These are phyloP conservation scores for Populus pruinosa DNA, from an alignment of 345 rosid genomes.

Conservation along the genomic window DNA sequence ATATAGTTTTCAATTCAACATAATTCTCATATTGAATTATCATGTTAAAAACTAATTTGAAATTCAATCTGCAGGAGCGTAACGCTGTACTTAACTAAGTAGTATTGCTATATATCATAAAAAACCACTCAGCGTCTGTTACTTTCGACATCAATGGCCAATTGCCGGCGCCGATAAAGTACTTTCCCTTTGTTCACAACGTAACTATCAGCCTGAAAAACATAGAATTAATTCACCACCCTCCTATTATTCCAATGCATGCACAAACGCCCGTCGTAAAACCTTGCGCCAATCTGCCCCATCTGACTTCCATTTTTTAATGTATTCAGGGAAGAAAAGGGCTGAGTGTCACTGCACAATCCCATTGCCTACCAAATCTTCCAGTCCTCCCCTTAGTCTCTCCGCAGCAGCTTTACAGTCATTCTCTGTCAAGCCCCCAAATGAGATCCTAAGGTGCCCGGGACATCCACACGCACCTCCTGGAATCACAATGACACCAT, in stretches of 20 bases:
- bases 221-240: background rate
- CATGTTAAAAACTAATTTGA: too few relatives aligned
- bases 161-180: too few relatives aligned
- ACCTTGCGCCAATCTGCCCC: background rate
- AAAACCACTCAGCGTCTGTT: too few relatives aligned
- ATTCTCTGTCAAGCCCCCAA: constrained; percentile 70
- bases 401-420: constrained; percentile 64
- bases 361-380: constrained; percentile 59
- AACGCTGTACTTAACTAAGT: too few relatives aligned
- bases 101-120: too few relatives aligned
- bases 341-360: constrained; percentile 30
- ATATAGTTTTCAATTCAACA: too few relatives aligned
- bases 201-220: background rate
- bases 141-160: background rate
- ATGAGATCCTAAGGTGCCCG: constrained; percentile 68
- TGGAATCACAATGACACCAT: constrained; percentile 78
- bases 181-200: background rate
- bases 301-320: background rate
- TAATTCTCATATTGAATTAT: too few relatives aligned
- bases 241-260: constrained; percentile 1
- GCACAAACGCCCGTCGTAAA: background rate
- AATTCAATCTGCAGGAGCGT: too few relatives aligned
- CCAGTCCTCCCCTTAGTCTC: constrained; percentile 66
- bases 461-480: constrained; percentile 75
- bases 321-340: background rate